Conservation (phyloP, 164 flowering plant species). For the Akebia trifoliata region DNA sequence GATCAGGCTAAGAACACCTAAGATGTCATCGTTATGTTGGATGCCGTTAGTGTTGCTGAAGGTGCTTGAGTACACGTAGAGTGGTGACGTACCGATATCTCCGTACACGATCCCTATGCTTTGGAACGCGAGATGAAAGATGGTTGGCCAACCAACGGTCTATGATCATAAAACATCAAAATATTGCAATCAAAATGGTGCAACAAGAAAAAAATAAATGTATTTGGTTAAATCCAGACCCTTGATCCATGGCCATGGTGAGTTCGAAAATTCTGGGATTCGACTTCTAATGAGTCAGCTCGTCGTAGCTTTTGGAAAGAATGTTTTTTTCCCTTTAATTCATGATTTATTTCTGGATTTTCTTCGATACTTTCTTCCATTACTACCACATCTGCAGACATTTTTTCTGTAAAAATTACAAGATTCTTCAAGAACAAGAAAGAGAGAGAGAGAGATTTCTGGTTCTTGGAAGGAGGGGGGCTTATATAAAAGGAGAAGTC, state of each 20-base stretch:
- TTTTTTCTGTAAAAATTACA: too few relatives aligned
- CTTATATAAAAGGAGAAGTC: neutral
- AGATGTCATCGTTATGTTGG: constrained; percentile 52
- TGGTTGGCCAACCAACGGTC: constrained; percentile 35
- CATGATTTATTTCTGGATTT: too few relatives aligned
- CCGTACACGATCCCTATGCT: constrained; percentile 79
- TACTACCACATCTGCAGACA: neutral
- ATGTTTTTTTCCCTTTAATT: neutral
- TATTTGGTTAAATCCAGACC: neutral
- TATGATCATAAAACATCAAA: constrained; percentile 6
- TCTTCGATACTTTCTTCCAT: constrained; percentile 15
- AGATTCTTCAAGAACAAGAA: too few relatives aligned
- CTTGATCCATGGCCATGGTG: constrained; percentile 17
- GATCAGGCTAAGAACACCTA: constrained; percentile 65
- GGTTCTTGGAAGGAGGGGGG: neutral
- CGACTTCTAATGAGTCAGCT: constrained; percentile 39
- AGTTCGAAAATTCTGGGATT: too few relatives aligned
- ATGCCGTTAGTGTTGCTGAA: constrained; percentile 51
- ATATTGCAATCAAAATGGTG: too few relatives aligned
- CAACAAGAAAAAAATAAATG: neutral
- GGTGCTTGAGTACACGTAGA: constrained; percentile 63
- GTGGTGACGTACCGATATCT: constrained; percentile 80
- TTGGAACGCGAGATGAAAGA: constrained; percentile 61
- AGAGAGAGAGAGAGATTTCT: too few relatives aligned
- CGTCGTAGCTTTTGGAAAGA: constrained; percentile 21